Evolutionary conservation across 345 rosid species (phyloP).

Genomic region (Iberis pinnata): DNA sequence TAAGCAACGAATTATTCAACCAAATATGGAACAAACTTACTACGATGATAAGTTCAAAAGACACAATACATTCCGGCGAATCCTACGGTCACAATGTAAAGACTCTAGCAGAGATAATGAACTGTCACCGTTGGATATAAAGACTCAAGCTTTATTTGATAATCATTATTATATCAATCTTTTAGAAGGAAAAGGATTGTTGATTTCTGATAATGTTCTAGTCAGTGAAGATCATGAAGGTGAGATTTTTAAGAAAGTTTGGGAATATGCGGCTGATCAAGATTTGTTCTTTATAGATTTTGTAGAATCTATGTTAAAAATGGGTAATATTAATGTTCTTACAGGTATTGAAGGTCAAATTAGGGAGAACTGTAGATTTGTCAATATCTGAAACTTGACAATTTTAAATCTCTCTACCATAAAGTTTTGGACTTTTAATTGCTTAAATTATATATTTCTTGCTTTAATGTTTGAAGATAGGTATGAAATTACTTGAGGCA

Average conservation of each 20-base stretch:
- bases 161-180: conserved; percentile 60
- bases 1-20: neutral
- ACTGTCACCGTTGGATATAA: conserved; percentile 47
- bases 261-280: conserved; percentile 50
- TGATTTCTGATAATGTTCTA: conserved; percentile 54
- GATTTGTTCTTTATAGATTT: conserved; percentile 44
- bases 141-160: conserved; percentile 58
- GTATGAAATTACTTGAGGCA: too few relatives aligned
- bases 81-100: conserved; percentile 52
- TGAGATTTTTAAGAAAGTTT: conserved; percentile 32
- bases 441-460: too few relatives aligned
- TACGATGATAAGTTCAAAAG: conserved; percentile 48
- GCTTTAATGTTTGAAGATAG: too few relatives aligned
- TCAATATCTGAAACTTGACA: conserved; percentile 34
- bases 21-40: conserved; percentile 8
- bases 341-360: conserved; percentile 46
- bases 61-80: conserved; percentile 41
- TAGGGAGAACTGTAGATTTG: conserved; percentile 53
- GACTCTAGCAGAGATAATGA: conserved; percentile 40
- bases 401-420: too few relatives aligned
- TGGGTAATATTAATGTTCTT: conserved; percentile 61
- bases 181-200: conserved; percentile 52
- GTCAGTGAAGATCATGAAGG: conserved; percentile 46
- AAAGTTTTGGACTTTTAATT: too few relatives aligned
- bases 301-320: conserved; percentile 52